Evolutionary conservation across 1,284 basidiomycete species (phyloP).

Genomic region (Melampsora larici-populina): DNA sequence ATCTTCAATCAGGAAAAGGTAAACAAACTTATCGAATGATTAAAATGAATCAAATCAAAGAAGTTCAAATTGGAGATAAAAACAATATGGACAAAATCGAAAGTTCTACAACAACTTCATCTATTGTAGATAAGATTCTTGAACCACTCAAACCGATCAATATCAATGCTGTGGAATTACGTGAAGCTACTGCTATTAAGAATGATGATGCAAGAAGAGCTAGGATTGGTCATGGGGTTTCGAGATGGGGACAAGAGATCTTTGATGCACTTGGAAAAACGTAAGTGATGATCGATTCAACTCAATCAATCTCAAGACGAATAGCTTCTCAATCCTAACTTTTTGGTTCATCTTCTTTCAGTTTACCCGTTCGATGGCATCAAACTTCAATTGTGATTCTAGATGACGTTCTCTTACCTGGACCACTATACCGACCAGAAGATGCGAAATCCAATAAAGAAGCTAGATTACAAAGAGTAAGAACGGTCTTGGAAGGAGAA

Average conservation of each 20-base stretch:
- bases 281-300: conserved; percentile 16
- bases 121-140: conserved; percentile 23
- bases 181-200: conserved; percentile 21
- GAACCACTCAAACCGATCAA: conserved; percentile 39
- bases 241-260: conserved; percentile 43
- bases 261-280: conserved; percentile 44
- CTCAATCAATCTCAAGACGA: not conserved
- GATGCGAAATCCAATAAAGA: conserved; percentile 23
- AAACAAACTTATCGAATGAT: conserved; percentile 27
- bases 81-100: not conserved
- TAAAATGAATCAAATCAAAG: conserved; percentile 41
- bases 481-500: conserved; percentile 41
- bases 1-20: not conserved
- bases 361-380: conserved; percentile 40
- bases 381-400: conserved; percentile 42
- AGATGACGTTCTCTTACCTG: conserved; percentile 40
- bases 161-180: conserved; percentile 15
- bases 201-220: conserved; percentile 32
- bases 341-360: not conserved
- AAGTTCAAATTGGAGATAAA: conserved; percentile 25
- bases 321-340: not conserved
- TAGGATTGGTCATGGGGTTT: conserved; percentile 40
- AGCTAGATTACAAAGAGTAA: conserved; percentile 23
- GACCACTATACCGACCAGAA: conserved; percentile 35
- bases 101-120: not conserved